Conservation (phyloP, 176 grass and related monocot species). For the Ensete glaucum region DNA sequence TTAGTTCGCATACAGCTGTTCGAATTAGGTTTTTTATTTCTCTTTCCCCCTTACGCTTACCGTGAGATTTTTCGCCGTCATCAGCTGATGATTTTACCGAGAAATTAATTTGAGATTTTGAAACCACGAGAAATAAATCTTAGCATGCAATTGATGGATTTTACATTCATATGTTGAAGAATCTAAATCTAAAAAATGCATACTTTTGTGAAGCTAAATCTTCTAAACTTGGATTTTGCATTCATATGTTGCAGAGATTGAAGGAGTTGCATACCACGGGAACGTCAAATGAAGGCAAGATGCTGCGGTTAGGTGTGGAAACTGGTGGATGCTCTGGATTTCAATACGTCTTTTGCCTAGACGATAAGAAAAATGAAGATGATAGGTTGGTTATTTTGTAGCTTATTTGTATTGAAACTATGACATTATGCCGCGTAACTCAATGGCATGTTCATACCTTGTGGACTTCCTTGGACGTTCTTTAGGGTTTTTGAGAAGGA, state of each 20-base stretch:
- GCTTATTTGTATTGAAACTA: neutral
- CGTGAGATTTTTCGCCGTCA: neutral
- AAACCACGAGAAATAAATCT: neutral
- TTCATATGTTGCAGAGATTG: conserved; percentile 45
- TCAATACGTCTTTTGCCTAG: conserved; percentile 73
- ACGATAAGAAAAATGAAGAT: conserved; percentile 44
- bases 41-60: neutral
- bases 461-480: neutral
- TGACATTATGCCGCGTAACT: neutral
- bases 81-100: neutral
- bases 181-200: neutral
- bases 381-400: conserved; percentile 27
- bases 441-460: neutral
- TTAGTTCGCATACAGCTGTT: no score
- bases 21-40: neutral
- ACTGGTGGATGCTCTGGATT: conserved; percentile 90
- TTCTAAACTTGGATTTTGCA: neutral
- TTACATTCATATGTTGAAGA: neutral
- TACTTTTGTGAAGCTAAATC: neutral
- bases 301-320: conserved; percentile 77
- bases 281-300: conserved; percentile 50
- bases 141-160: neutral
- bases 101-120: neutral
- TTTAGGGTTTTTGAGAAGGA: conserved; percentile 77
- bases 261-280: conserved; percentile 62